Percentiles rank a stretch among this genome's conserved stretches.
phyloP scores from a whole-genome alignment of 2,329 filamentous ascomycete species.

The Hirsutella minnesotensis region DNA sequence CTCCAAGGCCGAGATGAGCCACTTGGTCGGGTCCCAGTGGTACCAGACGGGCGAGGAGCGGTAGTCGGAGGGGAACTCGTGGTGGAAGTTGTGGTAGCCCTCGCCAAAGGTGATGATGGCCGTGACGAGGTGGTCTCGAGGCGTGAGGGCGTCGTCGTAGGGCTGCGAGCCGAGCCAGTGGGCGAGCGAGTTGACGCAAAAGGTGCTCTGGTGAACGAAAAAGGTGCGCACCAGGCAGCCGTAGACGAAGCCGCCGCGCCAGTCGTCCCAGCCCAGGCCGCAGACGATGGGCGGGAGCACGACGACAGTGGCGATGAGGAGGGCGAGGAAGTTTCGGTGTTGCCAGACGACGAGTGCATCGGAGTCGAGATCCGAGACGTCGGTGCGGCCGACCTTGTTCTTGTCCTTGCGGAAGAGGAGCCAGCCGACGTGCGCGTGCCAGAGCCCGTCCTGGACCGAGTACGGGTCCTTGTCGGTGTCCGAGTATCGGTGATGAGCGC shows the following conservation, averaged over 20 bases:
- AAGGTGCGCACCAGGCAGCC: constrained; percentile 77
- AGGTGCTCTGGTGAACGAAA: constrained; percentile 84
- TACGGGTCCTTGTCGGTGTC: constrained; percentile 89
- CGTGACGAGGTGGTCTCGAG: constrained; percentile 77
- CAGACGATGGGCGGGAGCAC: constrained; percentile 63
- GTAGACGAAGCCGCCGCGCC: constrained; percentile 71
- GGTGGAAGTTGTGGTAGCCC: constrained; percentile 93
- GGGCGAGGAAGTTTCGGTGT: constrained; percentile 73
- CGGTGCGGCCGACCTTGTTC: constrained; percentile 79
- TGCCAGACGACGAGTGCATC: constrained; percentile 79
- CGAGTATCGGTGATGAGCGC: constrained; percentile 82
- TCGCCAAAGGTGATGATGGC: constrained; percentile 76
- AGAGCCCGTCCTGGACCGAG: constrained; percentile 76
- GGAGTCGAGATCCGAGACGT: constrained; percentile 80
- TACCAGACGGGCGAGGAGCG: constrained; percentile 85
- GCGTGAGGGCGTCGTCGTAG: constrained; percentile 85
- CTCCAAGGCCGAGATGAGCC: constrained; percentile 45
- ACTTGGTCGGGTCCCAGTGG: constrained; percentile 88
- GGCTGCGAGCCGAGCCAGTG: constrained; percentile 89
- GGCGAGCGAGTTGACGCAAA: constrained; percentile 84
- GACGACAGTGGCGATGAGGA: constrained; percentile 56
- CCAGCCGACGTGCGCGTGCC: constrained; percentile 74
- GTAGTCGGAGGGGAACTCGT: constrained; percentile 89
- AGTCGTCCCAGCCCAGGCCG: constrained; percentile 72
- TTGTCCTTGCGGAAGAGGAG: constrained; percentile 84